Base-by-base conservation (phyloP, 345 rosid species). In the Boechera stricta region DNA sequence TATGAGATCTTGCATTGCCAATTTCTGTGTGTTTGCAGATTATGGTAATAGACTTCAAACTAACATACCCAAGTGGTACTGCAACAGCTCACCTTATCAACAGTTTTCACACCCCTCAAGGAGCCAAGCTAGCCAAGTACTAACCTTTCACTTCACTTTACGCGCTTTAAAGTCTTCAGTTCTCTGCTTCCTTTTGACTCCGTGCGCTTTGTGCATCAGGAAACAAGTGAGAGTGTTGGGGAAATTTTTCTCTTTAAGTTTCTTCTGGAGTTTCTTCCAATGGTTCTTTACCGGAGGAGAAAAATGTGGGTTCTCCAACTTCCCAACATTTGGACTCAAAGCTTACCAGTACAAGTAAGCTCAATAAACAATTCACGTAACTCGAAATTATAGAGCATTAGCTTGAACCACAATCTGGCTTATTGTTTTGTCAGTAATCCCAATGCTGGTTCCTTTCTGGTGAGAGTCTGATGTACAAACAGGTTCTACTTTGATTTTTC, bases 401-500 rank as follows among this genome's bases (percentile, higher is more conserved):
- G 49, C 49, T 73, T 66, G 44, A 66, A 58, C 59, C 36, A 10
- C 52, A 35, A 56, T 5, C 54, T 66, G 39, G 81, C 52, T 64
- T 55, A 35, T 71, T 26, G 56, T 35, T 54, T 42, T 45, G 45
- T 53, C 68, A 59, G 69, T 75, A 18, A 53, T 72, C 39, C 58
- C 59, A 47, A 26, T 42, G 68, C 33, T 29, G 47, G 55, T 81
- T 72, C 48, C 67, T 64, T 71, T 71, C 62, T 71, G 76, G 81
- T 71, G 81, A 42, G 73, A 77, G 55, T 44, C 81, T 78, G 73
- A 47, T 35, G 58, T 41, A 64, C 77, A 45, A 76, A 71, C 83
- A 93, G 98, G 84, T 93, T 93, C 82, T 89, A 70, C 83, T 90
- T 93, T 65, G 97, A 93, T 77, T 90, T 93, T 86, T 87, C 97